A percentile compares a stretch with the other conserved stretches of the same genome.
Evolutionary conservation across 2,329 filamentous ascomycete genomes (phyloP).

Genomic region (Metarhizium rileyi): DNA sequence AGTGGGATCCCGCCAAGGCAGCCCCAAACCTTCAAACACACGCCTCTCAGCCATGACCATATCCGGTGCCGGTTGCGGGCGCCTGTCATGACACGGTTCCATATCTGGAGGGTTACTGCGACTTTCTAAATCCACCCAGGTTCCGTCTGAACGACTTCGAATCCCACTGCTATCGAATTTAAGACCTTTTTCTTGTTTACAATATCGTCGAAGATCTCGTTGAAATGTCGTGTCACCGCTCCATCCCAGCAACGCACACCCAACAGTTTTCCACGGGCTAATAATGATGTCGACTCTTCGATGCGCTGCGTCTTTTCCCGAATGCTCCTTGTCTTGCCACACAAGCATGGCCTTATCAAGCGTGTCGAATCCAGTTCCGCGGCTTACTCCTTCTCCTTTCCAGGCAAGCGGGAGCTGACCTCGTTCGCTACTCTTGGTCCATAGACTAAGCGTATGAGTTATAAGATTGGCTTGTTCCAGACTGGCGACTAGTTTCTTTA

Average conservation of each 20-base stretch:
- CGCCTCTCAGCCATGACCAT: slow-evolving; percentile 68
- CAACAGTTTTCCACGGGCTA: slow-evolving; percentile 77
- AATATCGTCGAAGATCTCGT: slow-evolving; percentile 73
- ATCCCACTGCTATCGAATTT: slow-evolving; percentile 92
- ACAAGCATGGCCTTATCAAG: slow-evolving; percentile 89
- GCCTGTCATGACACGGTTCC: not conserved
- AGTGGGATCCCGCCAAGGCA: slow-evolving; percentile 56
- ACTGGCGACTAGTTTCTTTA: slow-evolving; percentile 58
- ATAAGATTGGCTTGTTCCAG: slow-evolving; percentile 63
- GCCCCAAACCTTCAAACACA: slow-evolving; percentile 67
- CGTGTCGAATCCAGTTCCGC: slow-evolving; percentile 64
- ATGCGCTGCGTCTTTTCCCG: slow-evolving; percentile 38
- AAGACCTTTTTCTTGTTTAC: slow-evolving; percentile 58
- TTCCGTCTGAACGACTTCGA: slow-evolving; percentile 53
- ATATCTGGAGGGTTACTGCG: not conserved
- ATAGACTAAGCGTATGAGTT: slow-evolving; percentile 70
- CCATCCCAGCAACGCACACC: slow-evolving; percentile 85
- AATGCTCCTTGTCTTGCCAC: slow-evolving; percentile 50
- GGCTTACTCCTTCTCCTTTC: slow-evolving; percentile 30
- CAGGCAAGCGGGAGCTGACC: slow-evolving; percentile 52
- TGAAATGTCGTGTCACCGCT: slow-evolving; percentile 83
- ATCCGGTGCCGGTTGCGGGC: slow-evolving; percentile 39
- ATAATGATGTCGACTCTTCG: slow-evolving; percentile 88
- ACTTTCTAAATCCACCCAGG: slow-evolving; percentile 63
- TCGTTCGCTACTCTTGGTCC: slow-evolving; percentile 59